A percentile compares a stretch with the other conserved stretches of the same genome.
Evolutionary conservation across 257 asterid species (phyloP).

Genomic region (Solanum piurae): DNA sequence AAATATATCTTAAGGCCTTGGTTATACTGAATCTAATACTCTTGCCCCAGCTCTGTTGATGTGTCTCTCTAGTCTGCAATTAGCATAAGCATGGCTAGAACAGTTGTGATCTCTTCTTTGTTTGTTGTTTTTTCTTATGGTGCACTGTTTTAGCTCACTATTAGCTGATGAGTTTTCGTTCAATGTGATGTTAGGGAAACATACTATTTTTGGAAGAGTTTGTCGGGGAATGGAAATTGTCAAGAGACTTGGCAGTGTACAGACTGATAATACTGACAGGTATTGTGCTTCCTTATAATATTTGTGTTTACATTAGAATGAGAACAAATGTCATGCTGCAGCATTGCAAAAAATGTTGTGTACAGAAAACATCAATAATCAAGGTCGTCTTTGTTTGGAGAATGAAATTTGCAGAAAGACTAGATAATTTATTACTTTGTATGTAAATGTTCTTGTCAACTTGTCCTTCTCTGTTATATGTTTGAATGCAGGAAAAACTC

Average conservation of each 20-base stretch:
- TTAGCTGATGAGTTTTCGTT: constrained; percentile 1
- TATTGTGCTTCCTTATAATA: constrained; percentile 7
- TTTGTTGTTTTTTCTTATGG: not conserved
- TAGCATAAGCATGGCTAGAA: not conserved
- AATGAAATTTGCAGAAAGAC: not conserved
- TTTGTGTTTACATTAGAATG: not conserved
- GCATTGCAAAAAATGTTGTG: not conserved
- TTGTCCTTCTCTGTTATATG: not conserved
- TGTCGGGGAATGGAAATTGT: constrained; percentile 94
- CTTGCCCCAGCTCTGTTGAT: not conserved
- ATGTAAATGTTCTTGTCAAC: not conserved
- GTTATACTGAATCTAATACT: not conserved
- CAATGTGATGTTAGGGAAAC: constrained; percentile 48
- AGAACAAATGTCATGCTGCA: not conserved
- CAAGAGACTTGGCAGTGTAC: constrained; percentile 95
- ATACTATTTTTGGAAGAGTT: constrained; percentile 91
- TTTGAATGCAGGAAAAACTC: not conserved
- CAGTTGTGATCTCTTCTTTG: not conserved
- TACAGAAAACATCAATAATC: not conserved
- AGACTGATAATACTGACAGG: constrained; percentile 95
- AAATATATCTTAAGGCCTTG: not conserved
- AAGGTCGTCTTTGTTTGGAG: not conserved
- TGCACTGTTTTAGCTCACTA: not conserved
- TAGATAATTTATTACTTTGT: not conserved
- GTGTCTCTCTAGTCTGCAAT: not conserved